Percentiles rank a stretch among this genome's conserved stretches.
phyloP scores from a whole-genome alignment of 2,329 filamentous ascomycete genomes.

The Aspergillus clavatus region DNA sequence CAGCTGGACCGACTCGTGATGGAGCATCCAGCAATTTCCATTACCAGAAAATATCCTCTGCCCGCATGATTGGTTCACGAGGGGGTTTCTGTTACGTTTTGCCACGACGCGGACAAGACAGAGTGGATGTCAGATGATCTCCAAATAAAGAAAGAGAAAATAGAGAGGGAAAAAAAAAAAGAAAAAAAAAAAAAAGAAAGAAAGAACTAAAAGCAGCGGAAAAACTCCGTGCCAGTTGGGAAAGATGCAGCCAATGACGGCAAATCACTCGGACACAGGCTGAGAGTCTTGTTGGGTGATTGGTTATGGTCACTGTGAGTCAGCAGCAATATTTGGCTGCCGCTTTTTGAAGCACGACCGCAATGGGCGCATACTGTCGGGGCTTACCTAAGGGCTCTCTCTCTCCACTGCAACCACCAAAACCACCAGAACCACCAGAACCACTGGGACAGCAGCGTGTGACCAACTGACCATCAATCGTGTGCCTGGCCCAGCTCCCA shows the following conservation, averaged over 20 bases:
- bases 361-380: background rate
- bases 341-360: too few relatives aligned
- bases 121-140: slow-evolving; percentile 31
- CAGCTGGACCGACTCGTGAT: slow-evolving; percentile 12
- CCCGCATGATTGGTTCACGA: slow-evolving; percentile 24
- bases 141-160: too few relatives aligned
- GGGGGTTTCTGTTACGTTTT: slow-evolving; percentile 38
- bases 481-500: slow-evolving; percentile 19
- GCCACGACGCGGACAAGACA: slow-evolving; percentile 16
- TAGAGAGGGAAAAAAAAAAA: too few relatives aligned
- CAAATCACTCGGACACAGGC: background rate
- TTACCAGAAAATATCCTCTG: slow-evolving; percentile 26
- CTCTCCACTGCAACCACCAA: too few relatives aligned
- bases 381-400: too few relatives aligned
- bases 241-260: slow-evolving; percentile 5
- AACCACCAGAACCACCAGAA: background rate
- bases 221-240: background rate
- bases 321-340: background rate
- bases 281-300: background rate
- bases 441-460: slow-evolving; percentile 9
- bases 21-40: slow-evolving; percentile 16
- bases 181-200: too few relatives aligned
- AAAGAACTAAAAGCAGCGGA: slow-evolving; percentile 16
- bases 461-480: slow-evolving; percentile 6
- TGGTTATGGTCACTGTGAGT: background rate